Evolutionary conservation across 2,329 filamentous ascomycete genomes (phyloP).

Genomic region (Chalaropsis thielavioides): DNA sequence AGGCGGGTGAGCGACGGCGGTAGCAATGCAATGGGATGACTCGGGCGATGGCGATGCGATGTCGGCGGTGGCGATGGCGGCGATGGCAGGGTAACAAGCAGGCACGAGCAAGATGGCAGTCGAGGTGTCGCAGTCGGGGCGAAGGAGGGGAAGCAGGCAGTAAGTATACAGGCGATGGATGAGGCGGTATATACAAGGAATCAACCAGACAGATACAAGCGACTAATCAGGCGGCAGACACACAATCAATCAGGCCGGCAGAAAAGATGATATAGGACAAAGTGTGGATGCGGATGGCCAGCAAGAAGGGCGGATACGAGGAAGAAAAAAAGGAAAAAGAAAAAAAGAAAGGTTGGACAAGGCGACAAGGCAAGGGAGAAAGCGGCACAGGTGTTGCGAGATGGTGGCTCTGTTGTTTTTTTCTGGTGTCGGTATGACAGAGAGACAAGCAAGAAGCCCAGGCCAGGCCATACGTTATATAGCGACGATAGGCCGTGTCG

Average conservation of each 20-base stretch:
- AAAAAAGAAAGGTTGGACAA: conserved; percentile 1
- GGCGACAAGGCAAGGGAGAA: neutral
- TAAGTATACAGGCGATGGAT: neutral
- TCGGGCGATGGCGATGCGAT: no score
- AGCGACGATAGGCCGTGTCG: neutral
- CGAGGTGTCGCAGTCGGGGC: neutral
- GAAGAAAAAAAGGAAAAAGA: neutral
- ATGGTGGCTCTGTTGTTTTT: no score
- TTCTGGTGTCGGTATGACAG: neutral
- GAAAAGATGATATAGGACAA: neutral
- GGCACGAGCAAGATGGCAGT: neutral
- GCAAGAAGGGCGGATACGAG: neutral
- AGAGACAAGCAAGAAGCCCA: neutral
- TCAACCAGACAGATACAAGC: neutral
- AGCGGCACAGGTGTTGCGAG: neutral
- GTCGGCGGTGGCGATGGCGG: no score
- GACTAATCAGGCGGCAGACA: neutral
- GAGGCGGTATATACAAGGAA: neutral
- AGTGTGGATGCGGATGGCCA: neutral
- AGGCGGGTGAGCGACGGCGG: no score
- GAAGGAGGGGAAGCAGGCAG: no score
- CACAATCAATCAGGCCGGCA: neutral
- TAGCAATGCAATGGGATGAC: no score
- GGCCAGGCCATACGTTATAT: neutral
- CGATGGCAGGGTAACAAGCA: neutral